A percentile compares a stretch with the other conserved stretches of the same genome.
phyloP scores from a whole-genome alignment of 768 basidiomycete genomes.

The Suillus decipiens region DNA sequence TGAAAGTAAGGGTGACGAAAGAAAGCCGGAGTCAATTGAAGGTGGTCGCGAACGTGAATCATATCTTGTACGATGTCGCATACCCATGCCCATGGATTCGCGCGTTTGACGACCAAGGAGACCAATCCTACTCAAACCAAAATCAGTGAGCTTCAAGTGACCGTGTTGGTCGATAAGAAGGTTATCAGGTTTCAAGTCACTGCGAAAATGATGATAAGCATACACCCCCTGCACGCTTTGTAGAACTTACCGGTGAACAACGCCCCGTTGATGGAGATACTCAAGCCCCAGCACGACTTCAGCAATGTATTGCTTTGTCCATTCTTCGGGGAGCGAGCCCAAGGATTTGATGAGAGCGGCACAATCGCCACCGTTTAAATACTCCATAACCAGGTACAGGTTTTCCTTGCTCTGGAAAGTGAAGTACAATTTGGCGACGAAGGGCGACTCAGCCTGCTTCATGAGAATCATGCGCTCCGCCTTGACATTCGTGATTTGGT shows the following conservation, averaged over 20 bases:
- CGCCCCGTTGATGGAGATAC: constrained; percentile 92
- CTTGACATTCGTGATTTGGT: constrained; percentile 99
- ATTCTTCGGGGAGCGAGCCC: constrained; percentile 93
- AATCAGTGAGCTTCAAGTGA: constrained; percentile 97
- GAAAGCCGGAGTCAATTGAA: constrained; percentile 76
- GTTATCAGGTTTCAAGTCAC: constrained; percentile 98
- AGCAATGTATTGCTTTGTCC: constrained; percentile 95
- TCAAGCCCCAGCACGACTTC: constrained; percentile 95
- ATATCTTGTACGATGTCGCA: constrained; percentile 54
- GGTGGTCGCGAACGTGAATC: constrained; percentile 79
- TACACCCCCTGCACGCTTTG: not conserved
- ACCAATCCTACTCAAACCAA: constrained; percentile 95
- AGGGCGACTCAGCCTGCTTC: constrained; percentile 98
- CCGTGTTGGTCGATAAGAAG: constrained; percentile 95
- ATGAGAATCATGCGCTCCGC: constrained; percentile 99
- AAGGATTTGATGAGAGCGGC: constrained; percentile 95
- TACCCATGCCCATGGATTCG: constrained; percentile 49
- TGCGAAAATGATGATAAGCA: constrained; percentile 31
- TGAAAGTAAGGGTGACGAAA: constrained; percentile 74
- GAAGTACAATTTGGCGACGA: constrained; percentile 96
- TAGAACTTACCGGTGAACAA: constrained; percentile 86
- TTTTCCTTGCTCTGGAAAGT: constrained; percentile 99
- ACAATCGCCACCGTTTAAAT: constrained; percentile 97
- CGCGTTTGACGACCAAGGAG: constrained; percentile 95
- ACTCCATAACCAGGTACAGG: constrained; percentile 98